Percentiles rank a stretch among this genome's conserved stretches.
Conservation (phyloP, 2,329 filamentous ascomycete genomes). For the Penicillium sp. region DNA sequence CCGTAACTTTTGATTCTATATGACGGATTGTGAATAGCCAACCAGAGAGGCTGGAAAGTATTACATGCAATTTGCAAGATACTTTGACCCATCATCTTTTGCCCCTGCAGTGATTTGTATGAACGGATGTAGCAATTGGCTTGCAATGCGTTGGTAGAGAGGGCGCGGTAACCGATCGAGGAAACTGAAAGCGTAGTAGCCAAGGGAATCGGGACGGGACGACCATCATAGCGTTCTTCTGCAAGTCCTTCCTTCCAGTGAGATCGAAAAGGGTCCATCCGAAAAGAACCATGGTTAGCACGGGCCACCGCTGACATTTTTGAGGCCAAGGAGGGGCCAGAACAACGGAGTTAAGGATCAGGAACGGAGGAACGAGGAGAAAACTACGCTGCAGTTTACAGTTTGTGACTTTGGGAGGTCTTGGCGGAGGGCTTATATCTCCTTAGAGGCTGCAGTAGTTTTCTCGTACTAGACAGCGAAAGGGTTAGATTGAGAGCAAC, state of each 20-base stretch:
- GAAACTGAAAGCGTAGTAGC: not conserved
- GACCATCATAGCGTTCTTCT: not conserved
- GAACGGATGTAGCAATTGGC: too few species aligned
- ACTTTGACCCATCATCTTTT: not conserved
- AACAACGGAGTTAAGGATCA: conserved; percentile 7
- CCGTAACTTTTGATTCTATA: not conserved
- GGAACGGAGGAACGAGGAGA: conserved; percentile 8
- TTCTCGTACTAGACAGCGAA: not conserved
- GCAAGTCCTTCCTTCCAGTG: not conserved
- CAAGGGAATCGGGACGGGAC: conserved; percentile 1
- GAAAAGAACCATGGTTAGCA: conserved; percentile 16
- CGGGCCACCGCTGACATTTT: conserved; percentile 7
- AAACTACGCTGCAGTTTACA: conserved; percentile 11
- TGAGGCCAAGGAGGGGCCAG: conserved; percentile 2
- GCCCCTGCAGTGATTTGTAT: too few species aligned
- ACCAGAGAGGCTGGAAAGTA: not conserved
- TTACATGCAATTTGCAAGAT: not conserved
- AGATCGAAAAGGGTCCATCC: conserved; percentile 1
- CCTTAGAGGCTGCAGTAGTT: not conserved
- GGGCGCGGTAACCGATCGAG: too few species aligned
- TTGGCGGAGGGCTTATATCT: conserved; percentile 30
- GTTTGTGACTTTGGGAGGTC: conserved; percentile 15
- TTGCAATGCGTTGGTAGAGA: too few species aligned
- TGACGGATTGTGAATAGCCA: not conserved
- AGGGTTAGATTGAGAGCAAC: not conserved